phyloP scores from a whole-genome alignment of 192 early-diverging fungal genomes.

The Backusella westeae region DNA sequence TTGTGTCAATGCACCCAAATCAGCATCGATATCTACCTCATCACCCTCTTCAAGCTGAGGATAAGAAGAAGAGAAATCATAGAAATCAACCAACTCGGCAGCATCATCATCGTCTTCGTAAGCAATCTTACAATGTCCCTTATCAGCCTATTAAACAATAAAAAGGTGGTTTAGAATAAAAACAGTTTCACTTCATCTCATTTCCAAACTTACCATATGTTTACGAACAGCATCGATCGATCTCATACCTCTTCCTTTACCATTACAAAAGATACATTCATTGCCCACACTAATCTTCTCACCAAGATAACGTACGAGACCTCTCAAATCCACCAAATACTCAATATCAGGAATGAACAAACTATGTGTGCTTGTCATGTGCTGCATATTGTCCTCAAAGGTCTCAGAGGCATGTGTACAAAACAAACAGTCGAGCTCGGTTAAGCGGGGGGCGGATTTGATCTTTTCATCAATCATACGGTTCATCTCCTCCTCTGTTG shows the following conservation, averaged over 20 bases:
- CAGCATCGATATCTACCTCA: conserved; percentile 45
- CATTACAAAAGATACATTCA: conserved; percentile 94
- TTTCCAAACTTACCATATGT: conserved; percentile 71
- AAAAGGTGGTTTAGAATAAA: background rate
- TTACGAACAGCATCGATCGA: conserved; percentile 89
- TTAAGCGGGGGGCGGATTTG: conserved; percentile 61
- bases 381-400: conserved; percentile 78
- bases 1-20: conserved; percentile 34
- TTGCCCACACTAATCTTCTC: conserved; percentile 96
- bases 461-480: conserved; percentile 85
- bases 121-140: conserved; percentile 96
- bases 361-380: conserved; percentile 90
- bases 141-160: conserved; percentile 57
- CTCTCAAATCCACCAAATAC: conserved; percentile 83
- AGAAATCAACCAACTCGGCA: conserved; percentile 91
- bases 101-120: conserved; percentile 92
- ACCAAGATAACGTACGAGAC: conserved; percentile 87
- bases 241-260: conserved; percentile 78
- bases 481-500: conserved; percentile 56
- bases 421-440: conserved; percentile 87
- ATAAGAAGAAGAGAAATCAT: conserved; percentile 91
- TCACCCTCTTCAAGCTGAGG: conserved; percentile 50
- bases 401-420: conserved; percentile 66
- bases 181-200: background rate
- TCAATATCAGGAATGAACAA: conserved; percentile 98